Evolutionary conservation across 768 basidiomycete genomes (phyloP).

Genomic region (Hemileccinum impolitum): DNA sequence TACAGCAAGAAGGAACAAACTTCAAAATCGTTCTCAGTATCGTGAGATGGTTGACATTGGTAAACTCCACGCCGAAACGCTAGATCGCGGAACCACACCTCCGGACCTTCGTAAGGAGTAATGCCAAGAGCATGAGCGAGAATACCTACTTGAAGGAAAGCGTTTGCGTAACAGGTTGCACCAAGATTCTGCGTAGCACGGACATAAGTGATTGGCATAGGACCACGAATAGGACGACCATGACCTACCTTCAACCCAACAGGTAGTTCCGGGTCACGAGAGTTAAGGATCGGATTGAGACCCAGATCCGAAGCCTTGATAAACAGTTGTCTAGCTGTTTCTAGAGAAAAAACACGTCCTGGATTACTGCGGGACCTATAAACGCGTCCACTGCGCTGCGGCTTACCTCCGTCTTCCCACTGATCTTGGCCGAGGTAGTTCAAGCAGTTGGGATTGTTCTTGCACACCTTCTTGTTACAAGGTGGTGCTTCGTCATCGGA

Average conservation of each 20-base stretch:
- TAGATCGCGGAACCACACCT: constrained; percentile 92
- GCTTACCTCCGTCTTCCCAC: constrained; percentile 72
- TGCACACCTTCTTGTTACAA: constrained; percentile 67
- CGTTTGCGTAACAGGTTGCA: constrained; percentile 96
- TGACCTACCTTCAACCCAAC: constrained; percentile 70
- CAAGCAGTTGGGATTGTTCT: constrained; percentile 76
- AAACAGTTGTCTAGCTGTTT: constrained; percentile 47
- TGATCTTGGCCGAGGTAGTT: constrained; percentile 83
- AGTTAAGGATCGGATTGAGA: constrained; percentile 48
- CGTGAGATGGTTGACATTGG: constrained; percentile 59
- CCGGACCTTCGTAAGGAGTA: constrained; percentile 6
- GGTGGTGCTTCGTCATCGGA: constrained; percentile 59
- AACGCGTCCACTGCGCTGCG: constrained; percentile 10
- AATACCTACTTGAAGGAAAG: constrained; percentile 74
- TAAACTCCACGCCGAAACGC: constrained; percentile 84
- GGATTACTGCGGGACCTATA: background rate
- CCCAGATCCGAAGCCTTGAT: constrained; percentile 52
- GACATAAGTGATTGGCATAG: constrained; percentile 1
- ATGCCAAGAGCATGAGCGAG: background rate
- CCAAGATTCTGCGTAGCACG: constrained; percentile 72
- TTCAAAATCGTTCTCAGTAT: constrained; percentile 41
- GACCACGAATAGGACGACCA: background rate
- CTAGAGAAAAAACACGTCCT: constrained; percentile 34
- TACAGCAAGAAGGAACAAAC: constrained; percentile 28
- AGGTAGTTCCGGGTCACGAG: constrained; percentile 54